These are phyloP conservation scores for Magnolia officinalis DNA, from an alignment of 164 flowering plant species.

Conservation along the genomic window DNA sequence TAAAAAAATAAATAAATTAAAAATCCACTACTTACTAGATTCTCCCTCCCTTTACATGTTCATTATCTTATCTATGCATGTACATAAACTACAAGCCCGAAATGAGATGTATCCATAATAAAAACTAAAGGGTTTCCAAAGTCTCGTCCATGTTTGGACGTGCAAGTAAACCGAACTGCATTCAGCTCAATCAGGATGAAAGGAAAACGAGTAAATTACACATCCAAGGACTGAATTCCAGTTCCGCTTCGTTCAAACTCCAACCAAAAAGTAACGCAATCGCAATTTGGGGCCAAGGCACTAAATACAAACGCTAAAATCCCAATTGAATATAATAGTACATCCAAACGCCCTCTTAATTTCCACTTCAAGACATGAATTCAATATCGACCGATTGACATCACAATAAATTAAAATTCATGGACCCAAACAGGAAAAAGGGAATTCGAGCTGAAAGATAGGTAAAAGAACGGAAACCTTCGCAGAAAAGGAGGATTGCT, in stretches of 20 bases:
- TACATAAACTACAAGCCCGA: background rate
- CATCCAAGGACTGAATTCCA: background rate
- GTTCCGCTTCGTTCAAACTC: background rate
- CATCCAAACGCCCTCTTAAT: background rate
- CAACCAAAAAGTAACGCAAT: background rate
- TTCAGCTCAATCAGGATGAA: too few relatives aligned
- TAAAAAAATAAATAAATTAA: too few relatives aligned
- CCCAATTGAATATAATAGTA: background rate
- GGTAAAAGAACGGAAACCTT: background rate
- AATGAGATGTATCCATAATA: background rate
- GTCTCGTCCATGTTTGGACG: background rate
- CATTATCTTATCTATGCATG: too few relatives aligned
- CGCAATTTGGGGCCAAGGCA: too few relatives aligned
- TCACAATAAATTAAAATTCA: too few relatives aligned
- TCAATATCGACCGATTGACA: background rate
- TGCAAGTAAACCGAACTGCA: too few relatives aligned
- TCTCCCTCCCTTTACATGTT: too few relatives aligned
- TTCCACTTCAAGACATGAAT: background rate
- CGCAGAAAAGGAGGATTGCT: background rate
- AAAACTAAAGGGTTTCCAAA: background rate
- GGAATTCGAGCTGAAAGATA: too few relatives aligned
- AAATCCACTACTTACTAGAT: too few relatives aligned
- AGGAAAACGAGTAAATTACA: too few relatives aligned
- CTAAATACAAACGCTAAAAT: background rate
- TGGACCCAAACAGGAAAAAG: too few relatives aligned